Evolutionary conservation across 192 early-diverging fungal species (phyloP), one percentile per base, ranked within the genome.

Genomic region (Irineochytrium annulatum): DNA sequence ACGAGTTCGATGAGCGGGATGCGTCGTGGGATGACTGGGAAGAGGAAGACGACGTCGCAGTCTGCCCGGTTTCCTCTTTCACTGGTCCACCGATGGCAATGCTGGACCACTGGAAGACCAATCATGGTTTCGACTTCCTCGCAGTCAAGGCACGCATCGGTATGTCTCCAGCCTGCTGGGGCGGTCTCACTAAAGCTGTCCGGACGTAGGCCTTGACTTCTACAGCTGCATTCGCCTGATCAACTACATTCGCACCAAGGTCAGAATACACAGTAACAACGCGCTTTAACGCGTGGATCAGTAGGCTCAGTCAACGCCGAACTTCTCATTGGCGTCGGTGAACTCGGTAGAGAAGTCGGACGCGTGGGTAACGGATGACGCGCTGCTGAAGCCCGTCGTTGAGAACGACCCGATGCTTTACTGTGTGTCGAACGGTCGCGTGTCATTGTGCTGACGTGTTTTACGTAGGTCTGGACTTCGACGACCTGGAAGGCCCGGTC

Each of bases 211-310:
- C 16, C 76, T 93, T 30, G 86, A 92, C 64, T 91, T 97, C 57
- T 93, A 97, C 79, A 74, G 77, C 56, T 87, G 87, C 3, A 86
- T 97, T 34, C 65, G 74, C 3, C 72, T 95, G 55, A 87, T 97
- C 77, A 97, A 97, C 69, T 89, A 83, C 53, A 84, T 94, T 57
- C 86, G 94, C 29, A 75, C 11, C 29, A 34, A 65, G 33, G 62
- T 64, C 22, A n/a, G 49, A 39, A n/a, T n/a, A n/a, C 44, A 4
- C 3, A 19, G 35, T 32, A 48, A 55, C 11, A 6, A 34, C 16
- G 54, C 30, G 31, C 30, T 37, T 55, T 16, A 28, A 29, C 14
- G n/a, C n/a, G n/a, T n/a, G n/a, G n/a, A n/a, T n/a, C n/a, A n/a
- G n/a, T n/a, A n/a, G n/a, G n/a, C n/a, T n/a, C n/a, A n/a, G n/a